Evolutionary conservation across 225 moss, liverwort and hornwort species (phyloP).

Genomic region (Physcomitrium patens): DNA sequence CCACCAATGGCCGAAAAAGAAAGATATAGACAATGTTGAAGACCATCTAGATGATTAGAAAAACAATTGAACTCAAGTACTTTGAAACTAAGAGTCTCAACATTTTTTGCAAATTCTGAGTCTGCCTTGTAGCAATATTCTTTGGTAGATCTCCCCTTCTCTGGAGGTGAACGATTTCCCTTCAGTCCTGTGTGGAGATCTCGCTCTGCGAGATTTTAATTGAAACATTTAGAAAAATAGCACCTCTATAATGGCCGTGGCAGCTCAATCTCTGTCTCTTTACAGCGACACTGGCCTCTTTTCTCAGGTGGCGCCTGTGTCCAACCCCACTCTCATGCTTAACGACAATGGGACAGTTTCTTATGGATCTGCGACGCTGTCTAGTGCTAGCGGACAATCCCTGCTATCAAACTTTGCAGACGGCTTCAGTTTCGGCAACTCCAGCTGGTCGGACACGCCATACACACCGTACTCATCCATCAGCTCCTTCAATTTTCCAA

Average conservation of each 20-base stretch:
- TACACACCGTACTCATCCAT: slow-evolving; percentile 6
- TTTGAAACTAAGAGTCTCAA: not conserved
- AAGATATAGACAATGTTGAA: slow-evolving; percentile 30
- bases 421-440: slow-evolving; percentile 22
- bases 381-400: slow-evolving; percentile 12
- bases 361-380: slow-evolving; percentile 29
- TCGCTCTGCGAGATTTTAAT: not conserved
- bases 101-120: slow-evolving; percentile 30
- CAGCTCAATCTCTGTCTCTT: too few relatives aligned
- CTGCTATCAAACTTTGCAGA: slow-evolving; percentile 27
- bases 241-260: too few relatives aligned
- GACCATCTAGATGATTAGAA: slow-evolving; percentile 19
- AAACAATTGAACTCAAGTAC: too few relatives aligned
- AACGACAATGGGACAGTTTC: slow-evolving; percentile 39
- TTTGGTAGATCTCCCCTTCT: slow-evolving; percentile 40
- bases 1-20: slow-evolving; percentile 59
- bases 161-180: slow-evolving; percentile 28
- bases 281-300: not conserved
- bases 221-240: too few relatives aligned
- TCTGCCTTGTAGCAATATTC: slow-evolving; percentile 6
- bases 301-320: slow-evolving; percentile 22
- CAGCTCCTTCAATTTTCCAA: slow-evolving; percentile 32
- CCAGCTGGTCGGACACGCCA: slow-evolving; percentile 18
- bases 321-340: slow-evolving; percentile 26
- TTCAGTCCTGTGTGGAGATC: slow-evolving; percentile 38